Evolutionary conservation across 352 stramenopile genomes (phyloP), one percentile per base, ranked within the genome.

Genomic region (Albugo candida): DNA sequence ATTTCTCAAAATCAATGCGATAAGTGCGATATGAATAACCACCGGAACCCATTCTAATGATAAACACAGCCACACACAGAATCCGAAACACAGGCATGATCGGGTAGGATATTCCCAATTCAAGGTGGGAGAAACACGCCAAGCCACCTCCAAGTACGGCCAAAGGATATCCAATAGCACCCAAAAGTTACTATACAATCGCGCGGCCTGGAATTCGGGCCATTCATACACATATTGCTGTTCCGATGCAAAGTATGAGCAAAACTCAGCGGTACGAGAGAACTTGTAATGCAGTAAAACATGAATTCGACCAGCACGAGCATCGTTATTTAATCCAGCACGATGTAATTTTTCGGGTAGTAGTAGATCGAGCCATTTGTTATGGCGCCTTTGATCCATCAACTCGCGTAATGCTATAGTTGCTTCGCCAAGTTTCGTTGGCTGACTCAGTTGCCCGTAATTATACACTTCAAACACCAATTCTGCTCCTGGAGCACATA

Each of bases 221-320:
- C 73, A 86, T 34, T 85, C 71, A 37, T 81, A 69, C n/a, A 75
- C 67, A 47, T 77, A 86, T 2, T 54, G 55, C 21, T 89, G 73
- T 44, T 89, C 76, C 0, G 65, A 49, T 11, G 65, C 64, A 46
- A 83, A 89, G 24, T 89, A 85, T 47, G 71, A 85, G 51, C 75
- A 83, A 20, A 86, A 72, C 53, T 86, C 76, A 18, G 76, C 71
- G 67, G 83, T 82, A 37, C 71, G 76, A 35, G 76, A 83, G 44
- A 89, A 89, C 46, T 89, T 89, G 61, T 81, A 89, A 62, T 89
- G 76, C 35, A 89, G 54, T 35, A 89, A 55, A 17, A 89, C 73
- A 56, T 89, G 76, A 51, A 89, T 84, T 5, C 76, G 64, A 1
- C 76, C 76, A 0, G 76, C 76, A n/a, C 76, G 62, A 11, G 73